Base-by-base conservation (phyloP, 345 rosid species). In the Citrus glauca region DNA sequence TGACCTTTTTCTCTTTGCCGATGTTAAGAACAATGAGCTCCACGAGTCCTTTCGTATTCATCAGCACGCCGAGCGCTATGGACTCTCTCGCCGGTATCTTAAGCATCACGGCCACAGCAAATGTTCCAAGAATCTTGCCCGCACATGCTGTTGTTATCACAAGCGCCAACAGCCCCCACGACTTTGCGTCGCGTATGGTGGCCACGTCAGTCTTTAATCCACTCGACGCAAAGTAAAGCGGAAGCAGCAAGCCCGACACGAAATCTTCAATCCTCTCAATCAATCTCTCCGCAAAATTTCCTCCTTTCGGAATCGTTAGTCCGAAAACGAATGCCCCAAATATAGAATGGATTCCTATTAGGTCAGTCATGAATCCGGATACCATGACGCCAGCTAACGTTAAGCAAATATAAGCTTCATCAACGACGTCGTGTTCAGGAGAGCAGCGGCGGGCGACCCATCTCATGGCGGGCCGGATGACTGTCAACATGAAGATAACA, bases 11-110 rank as follows among this genome's bases (percentile, higher is more conserved):
- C 80, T 93, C 98, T 82, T 82, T 90, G 87, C 98, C 98, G 50
- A 95, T 93, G 77, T 93, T 93, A 82, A 95, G 98, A 24, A 95
- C 97, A 67, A 95, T 91, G 83, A 95, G 97, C 78, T 95, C 98
- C 53, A 95, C 97, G 77, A 95, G 83, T 32, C 98, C 98, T 82
- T 95, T 95, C 2, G 98, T 93, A 35, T 95, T 95, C 97, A 92
- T 95, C 87, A 95, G 83, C 56, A 93, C 74, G 3, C 98, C 98
- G 13, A 95, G 92, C 8, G 91, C 67, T 76, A 91, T 20, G n/a
- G 97, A 88, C 60, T 95, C 98, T 78, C 91, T 89, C 45, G 72
- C 89, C 24, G 98, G 93, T 24, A 95, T 88, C 84, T 72, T 80
- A 42, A 85, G 88, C 89, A 93, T 82, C 86, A 92, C 22, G 24